Base-by-base conservation (phyloP, 192 early-diverging fungal species). In the Coemansia asiatica region DNA sequence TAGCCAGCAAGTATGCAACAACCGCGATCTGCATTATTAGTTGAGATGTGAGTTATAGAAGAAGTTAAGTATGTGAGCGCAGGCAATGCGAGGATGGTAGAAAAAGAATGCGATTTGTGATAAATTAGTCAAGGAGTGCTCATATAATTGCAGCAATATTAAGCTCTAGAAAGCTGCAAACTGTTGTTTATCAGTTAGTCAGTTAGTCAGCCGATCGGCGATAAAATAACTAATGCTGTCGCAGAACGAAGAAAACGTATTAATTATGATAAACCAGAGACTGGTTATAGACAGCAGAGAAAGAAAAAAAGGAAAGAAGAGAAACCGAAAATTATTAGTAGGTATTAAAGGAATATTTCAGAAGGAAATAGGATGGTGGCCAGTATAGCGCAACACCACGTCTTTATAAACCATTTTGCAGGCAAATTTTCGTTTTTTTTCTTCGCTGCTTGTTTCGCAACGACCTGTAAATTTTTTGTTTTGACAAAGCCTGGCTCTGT, bases 21-120 rank as follows among this genome's bases (percentile, higher is more conserved):
- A 70, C 22, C 21, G 68, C 51, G 57, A 74, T 46, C 65, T 71
- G 64, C 76, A 79, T 76, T 67, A 38, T 64, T 38, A n/a, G 53
- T 36, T 51, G 19, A 5, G 50, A 10, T 53, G 50, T 53, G 44
- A 53, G 19, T 57, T 13, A n/a, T n/a, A n/a, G 18, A 38, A 16
- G 16, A 38, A 36, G 28, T 28, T 15, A 61, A 36, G 35, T 59
- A 22, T 1, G 19, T 28, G 46, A 47, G 60, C 36, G 55, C 55
- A 61, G 56, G 25, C 28, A 13, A 18, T 22, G n/a, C 18, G 22
- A 50, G 22, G n/a, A 12, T 21, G 29, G 10, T 55, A 3, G 2
- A 10, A 66, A 29, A 66, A 35, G 28, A 50, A 28, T 35, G 40
- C 15, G 10, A 28, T 33, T 23, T 53, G 16, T 16, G 40, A 44